Evolutionary conservation across 371 early-diverging fungal species (phyloP).

Genomic region (Nematocida major): DNA sequence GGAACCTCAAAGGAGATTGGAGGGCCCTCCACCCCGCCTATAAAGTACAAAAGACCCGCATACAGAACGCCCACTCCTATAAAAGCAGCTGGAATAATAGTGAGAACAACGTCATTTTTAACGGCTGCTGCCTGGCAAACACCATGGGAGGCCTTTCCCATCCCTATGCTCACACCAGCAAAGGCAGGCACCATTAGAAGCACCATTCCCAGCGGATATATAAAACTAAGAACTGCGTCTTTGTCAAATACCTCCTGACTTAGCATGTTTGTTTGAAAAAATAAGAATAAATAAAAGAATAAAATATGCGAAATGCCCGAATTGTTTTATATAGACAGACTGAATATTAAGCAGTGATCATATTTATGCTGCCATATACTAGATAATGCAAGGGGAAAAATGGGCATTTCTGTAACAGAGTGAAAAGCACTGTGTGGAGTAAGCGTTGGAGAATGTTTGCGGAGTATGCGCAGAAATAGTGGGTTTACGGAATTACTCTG

Average conservation of each 20-base stretch:
- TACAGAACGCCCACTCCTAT: constrained; percentile 60
- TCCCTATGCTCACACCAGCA: too few relatives aligned
- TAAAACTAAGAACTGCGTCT: not conserved
- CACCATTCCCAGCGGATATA: not conserved
- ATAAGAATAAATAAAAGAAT: not conserved
- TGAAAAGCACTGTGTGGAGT: too few relatives aligned
- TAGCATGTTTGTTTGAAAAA: not conserved
- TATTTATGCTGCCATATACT: not conserved
- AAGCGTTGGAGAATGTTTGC: too few relatives aligned
- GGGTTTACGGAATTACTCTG: too few relatives aligned
- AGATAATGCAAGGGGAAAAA: not conserved
- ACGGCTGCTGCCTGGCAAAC: not conserved
- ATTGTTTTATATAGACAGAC: not conserved
- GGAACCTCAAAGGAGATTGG: constrained; percentile 35
- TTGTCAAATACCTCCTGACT: not conserved
- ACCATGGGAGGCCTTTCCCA: not conserved
- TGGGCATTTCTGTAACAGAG: not conserved
- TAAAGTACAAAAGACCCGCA: constrained; percentile 59
- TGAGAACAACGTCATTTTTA: not conserved
- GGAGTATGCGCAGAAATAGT: too few relatives aligned
- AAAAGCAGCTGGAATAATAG: not conserved
- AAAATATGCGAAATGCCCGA: not conserved
- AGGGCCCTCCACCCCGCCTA: constrained; percentile 14
- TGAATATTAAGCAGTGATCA: not conserved
- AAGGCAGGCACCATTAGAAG: too few relatives aligned